These are phyloP conservation scores for Prunus campanulata DNA, from an alignment of 306 rosid species.

Conservation along the genomic window DNA sequence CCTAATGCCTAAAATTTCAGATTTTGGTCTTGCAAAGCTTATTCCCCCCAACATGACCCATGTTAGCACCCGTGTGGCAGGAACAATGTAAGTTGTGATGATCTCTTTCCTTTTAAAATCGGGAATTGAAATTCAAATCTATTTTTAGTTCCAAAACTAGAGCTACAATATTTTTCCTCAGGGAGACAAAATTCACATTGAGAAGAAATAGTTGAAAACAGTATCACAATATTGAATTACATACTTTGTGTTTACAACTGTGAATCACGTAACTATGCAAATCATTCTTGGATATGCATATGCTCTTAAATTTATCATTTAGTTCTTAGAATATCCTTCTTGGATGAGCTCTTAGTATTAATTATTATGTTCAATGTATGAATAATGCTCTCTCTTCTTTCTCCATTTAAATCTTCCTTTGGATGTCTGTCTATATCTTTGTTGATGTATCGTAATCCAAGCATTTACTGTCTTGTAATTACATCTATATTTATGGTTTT, in stretches of 20 bases:
- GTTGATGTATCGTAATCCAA: not conserved
- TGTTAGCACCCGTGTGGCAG: conserved; percentile 98
- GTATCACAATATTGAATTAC: not conserved
- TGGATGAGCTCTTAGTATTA: not conserved
- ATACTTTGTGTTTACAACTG: not conserved
- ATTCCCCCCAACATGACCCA: conserved; percentile 81
- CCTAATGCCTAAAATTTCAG: conserved; percentile 80
- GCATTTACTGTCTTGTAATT: conserved; percentile 11
- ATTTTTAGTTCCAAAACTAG: not conserved
- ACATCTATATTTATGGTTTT: conserved; percentile 24
- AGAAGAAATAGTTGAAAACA: not conserved
- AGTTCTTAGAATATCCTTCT: not conserved
- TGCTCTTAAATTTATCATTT: too few species aligned
- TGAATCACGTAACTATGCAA: not conserved
- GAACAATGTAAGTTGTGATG: conserved; percentile 72
- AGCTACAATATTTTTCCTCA: not conserved
- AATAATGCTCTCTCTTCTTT: not conserved
- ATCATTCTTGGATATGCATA: too few species aligned
- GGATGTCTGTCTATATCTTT: not conserved
- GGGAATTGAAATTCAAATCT: conserved; percentile 15
- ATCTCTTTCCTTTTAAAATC: not conserved
- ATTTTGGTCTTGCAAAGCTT: conserved; percentile 96
- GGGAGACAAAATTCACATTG: not conserved
- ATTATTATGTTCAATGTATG: not conserved
- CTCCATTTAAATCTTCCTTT: not conserved